Percentiles rank a stretch among this genome's conserved stretches.
These are phyloP conservation scores for Vitellaria paradoxa DNA, from an alignment of 179 eudicot genomes.

Conservation along the genomic window DNA sequence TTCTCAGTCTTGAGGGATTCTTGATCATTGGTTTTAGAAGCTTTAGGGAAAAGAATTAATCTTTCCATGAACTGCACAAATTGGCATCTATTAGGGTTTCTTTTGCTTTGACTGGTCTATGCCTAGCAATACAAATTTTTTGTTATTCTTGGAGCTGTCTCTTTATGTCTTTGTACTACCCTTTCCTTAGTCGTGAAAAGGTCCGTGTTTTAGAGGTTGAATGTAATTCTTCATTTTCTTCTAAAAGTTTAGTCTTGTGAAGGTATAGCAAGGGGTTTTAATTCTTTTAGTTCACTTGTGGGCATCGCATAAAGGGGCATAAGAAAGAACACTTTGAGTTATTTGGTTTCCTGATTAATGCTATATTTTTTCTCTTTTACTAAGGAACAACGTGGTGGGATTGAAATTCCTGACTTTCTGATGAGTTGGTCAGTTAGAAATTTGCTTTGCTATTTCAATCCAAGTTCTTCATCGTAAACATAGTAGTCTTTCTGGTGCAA, in stretches of 20 bases:
- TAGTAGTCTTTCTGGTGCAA: background rate
- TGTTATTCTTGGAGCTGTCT: background rate
- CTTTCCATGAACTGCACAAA: background rate
- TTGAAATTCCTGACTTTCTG: background rate
- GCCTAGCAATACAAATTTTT: background rate
- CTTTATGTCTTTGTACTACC: background rate
- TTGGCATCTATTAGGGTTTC: background rate
- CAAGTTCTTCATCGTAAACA: too few relatives aligned
- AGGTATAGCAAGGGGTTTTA: background rate
- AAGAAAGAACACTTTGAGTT: background rate
- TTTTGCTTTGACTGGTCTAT: background rate
- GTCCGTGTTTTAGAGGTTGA: background rate
- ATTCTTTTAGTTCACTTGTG: background rate
- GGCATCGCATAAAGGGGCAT: background rate
- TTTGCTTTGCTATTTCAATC: background rate
- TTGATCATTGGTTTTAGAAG: background rate
- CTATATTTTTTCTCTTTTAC: too few relatives aligned
- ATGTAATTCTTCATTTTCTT: background rate
- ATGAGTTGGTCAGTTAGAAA: background rate
- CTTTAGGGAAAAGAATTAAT: background rate
- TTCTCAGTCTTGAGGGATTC: background rate
- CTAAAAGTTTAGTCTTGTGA: background rate
- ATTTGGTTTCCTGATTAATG: background rate
- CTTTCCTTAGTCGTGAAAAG: background rate
- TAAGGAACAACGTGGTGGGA: background rate